Evolutionary conservation across 1,284 basidiomycete species (phyloP).

Genomic region (Cryptococcus sp.): DNA sequence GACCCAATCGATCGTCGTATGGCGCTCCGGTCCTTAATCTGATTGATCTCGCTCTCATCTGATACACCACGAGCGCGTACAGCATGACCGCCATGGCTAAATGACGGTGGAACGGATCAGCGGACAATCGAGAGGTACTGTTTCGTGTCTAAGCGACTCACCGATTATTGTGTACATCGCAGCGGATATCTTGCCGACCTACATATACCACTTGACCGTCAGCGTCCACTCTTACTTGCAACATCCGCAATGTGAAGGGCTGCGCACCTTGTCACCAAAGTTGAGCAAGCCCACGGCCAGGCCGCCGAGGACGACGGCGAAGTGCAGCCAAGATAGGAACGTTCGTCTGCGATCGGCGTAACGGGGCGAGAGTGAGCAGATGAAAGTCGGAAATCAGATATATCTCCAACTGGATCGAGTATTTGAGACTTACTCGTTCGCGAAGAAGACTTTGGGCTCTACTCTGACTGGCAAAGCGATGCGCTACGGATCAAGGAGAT

Average conservation of each 20-base stretch:
- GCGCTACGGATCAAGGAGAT: constrained; percentile 57
- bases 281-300: constrained; percentile 95
- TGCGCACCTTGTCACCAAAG: constrained; percentile 86
- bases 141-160: constrained; percentile 21
- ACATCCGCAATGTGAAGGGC: neutral
- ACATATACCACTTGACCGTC: neutral
- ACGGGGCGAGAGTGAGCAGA: neutral
- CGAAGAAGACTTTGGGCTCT: constrained; percentile 87
- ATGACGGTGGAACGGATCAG: constrained; percentile 2
- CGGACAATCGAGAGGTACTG: neutral
- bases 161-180: constrained; percentile 55
- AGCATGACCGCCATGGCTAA: constrained; percentile 94
- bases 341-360: constrained; percentile 57
- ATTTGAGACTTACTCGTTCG: constrained; percentile 69
- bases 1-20: constrained; percentile 93
- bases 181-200: constrained; percentile 54
- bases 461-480: constrained; percentile 93
- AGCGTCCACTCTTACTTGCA: no score
- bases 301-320: constrained; percentile 89
- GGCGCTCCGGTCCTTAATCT: constrained; percentile 87
- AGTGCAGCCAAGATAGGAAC: constrained; percentile 94
- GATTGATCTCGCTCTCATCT: constrained; percentile 94
- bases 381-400: neutral
- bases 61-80: constrained; percentile 92
- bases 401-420: no score